Evolutionary conservation across 2,329 filamentous ascomycete species (phyloP), one percentile per base, ranked within the genome.

Genomic region (Neonectria neomacrospora): DNA sequence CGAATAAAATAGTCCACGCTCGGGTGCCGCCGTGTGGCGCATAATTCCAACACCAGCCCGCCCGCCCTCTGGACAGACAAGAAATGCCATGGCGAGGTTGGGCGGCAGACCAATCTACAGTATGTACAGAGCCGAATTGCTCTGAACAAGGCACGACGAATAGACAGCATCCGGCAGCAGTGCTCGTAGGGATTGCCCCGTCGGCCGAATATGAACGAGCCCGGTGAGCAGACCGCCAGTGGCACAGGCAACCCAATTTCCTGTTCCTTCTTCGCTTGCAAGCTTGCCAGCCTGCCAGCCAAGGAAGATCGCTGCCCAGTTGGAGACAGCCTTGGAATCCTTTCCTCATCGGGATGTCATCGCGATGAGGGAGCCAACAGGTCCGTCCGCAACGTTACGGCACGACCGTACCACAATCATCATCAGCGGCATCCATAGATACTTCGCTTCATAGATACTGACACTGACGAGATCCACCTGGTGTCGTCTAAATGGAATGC

Each of bases 231-330:
- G 20, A 57, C 39, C 23, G 45, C 32, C 34, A 16, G 18, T 10
- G 26, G 23, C 23, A 30, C 45, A 11, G 45, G 16, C 23, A 32
- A 26, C 23, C 32, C 59, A 51, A 41, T 62, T 57, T 62, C 54
- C 48, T 58, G 30, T 50, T 54, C 34, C 48, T 58, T 58, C 26
- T 54, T 34, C 34, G 23, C 48, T 47, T 58, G 48, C 59, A 61
- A 42, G 10, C 30, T 10, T 32, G 11, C 30, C 30, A 32, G 12
- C 30, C 30, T 32, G 11, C 10, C 6, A 23, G 20, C 20, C 5
- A 30, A 7, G 45, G 23, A 30, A 20, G 26, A 48, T 48, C 45
- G 16, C 45, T 28, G 23, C 45, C 45, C 45, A 20, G 30, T 45
- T 44, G 20, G 23, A 28, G 26, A 48, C n/a, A 5, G 23, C 26